Conservation (phyloP, 306 rosid genomes). For the Cicer pinnatifidum region DNA sequence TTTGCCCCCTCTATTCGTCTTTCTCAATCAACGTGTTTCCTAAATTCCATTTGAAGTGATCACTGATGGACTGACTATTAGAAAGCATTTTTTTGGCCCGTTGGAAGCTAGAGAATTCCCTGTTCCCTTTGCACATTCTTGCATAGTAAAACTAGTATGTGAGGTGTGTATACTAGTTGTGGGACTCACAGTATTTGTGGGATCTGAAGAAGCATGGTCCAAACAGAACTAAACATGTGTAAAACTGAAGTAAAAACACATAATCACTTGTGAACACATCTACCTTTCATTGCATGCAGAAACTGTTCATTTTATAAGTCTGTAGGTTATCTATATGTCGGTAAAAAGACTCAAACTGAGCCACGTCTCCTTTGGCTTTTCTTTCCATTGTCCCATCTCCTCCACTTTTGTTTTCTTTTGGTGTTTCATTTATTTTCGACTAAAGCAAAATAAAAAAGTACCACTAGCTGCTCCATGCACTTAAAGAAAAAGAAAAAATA, state of each 20-base stretch:
- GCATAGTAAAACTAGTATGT: background rate
- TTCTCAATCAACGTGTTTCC: too few species aligned
- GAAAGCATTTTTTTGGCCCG: too few species aligned
- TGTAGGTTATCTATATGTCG: constrained; percentile 43
- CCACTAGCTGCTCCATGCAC: background rate
- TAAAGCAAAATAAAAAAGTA: constrained; percentile 2
- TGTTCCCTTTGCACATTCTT: too few species aligned
- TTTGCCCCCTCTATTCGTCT: too few species aligned
- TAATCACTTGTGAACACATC: constrained; percentile 15
- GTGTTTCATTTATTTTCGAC: constrained; percentile 1
- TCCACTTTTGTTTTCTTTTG: constrained; percentile 39
- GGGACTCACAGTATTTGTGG: constrained; percentile 30
- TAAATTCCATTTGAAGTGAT: too few species aligned
- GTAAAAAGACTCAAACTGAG: constrained; percentile 36
- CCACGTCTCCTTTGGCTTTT: constrained; percentile 40
- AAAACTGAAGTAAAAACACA: constrained; percentile 40
- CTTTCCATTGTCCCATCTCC: constrained; percentile 13
- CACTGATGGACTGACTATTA: too few species aligned
- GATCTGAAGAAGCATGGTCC: constrained; percentile 45
- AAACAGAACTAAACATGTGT: constrained; percentile 42
- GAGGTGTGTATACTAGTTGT: constrained; percentile 33
- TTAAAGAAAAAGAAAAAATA: constrained; percentile 26
- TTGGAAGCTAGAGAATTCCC: too few species aligned
- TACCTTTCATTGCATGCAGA: constrained; percentile 46
- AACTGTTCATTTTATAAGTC: constrained; percentile 22